Evolutionary conservation across 371 early-diverging fungal species (phyloP), one percentile per base, ranked within the genome.

Genomic region (Mycotypha africana): DNA sequence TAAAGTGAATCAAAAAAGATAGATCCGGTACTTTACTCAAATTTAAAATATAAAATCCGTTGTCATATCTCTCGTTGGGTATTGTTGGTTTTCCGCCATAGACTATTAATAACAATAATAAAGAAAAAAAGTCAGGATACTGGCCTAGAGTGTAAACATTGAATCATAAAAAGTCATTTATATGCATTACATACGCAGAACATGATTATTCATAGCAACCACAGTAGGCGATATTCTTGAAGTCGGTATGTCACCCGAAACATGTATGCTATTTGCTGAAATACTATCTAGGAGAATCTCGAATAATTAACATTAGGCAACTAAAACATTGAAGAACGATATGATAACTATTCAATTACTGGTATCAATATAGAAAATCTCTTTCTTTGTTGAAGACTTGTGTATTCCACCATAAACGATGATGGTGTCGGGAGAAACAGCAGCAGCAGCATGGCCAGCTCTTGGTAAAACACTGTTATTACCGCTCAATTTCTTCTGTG

Each of bases 371-470:
- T 69, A 58, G 51, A 78, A 75, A 31, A 82, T 41, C 15, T 85
- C 83, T 42, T 72, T 71, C 37, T 75, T 78, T 2, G 55, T 61
- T 0, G 62, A 55, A 1, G 65, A 58, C 37, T 56, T 61, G 38
- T 70, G 68, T 41, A 70, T 42, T 22, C 85, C 85, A 37, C 85
- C 85, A 70, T 68, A 78, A 36, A 82, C 41, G 31, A 77, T 64
- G 12, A 85, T 58, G 9, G 63, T 56, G 6, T 79, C 80, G 4
- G 78, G 58, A 8, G 74, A 62, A 7, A 72, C 46, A 24, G 64
- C 65, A 15, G 72, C 63, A 7, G 81, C 68, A 39, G 79, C 68
- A 58, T 85, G 85, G 0, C 81, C 81, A 21, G 70, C 67, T 40
- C 85, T 68, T 11, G 85, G 74, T 37, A 78, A 51, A 9, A 71